Conservation (phyloP, 345 rosid genomes). For the Hevea brasiliensis region DNA sequence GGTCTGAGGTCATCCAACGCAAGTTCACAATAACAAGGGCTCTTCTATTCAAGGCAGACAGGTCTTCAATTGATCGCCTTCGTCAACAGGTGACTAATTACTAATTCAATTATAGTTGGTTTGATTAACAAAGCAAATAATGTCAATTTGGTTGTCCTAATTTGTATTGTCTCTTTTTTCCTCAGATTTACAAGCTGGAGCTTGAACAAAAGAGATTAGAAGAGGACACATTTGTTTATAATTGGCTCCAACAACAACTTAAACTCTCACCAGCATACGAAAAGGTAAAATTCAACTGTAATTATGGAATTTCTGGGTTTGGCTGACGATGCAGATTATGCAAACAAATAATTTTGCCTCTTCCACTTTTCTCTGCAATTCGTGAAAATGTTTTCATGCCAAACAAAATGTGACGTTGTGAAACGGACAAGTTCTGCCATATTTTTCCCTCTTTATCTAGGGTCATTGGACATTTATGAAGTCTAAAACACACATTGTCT, state of each 20-base stretch:
- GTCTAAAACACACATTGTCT: not conserved
- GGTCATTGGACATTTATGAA: no score
- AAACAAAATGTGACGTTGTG: not conserved
- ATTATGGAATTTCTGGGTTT: not conserved
- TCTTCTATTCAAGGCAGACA: slow-evolving; percentile 75
- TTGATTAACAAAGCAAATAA: not conserved
- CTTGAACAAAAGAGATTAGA: slow-evolving; percentile 81
- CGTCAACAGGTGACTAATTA: slow-evolving; percentile 66
- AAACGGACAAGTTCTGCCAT: no score
- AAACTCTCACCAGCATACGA: slow-evolving; percentile 85
- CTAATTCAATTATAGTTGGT: slow-evolving; percentile 17
- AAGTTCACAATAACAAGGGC: slow-evolving; percentile 78
- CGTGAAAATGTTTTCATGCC: not conserved
- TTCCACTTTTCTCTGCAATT: not conserved
- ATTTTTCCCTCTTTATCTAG: no score
- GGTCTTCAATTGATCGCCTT: slow-evolving; percentile 79
- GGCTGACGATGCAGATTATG: not conserved
- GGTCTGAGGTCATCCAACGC: slow-evolving; percentile 79
- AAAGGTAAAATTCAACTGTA: slow-evolving; percentile 46
- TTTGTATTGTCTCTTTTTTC: slow-evolving; percentile 17
- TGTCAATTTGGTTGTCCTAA: slow-evolving; percentile 17
- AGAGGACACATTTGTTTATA: slow-evolving; percentile 83
- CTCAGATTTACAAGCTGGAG: slow-evolving; percentile 77
- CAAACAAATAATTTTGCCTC: not conserved
- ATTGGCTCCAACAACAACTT: slow-evolving; percentile 92